phyloP scores from a whole-genome alignment of 2,329 filamentous ascomycete species.

The Aciculosporium take region DNA sequence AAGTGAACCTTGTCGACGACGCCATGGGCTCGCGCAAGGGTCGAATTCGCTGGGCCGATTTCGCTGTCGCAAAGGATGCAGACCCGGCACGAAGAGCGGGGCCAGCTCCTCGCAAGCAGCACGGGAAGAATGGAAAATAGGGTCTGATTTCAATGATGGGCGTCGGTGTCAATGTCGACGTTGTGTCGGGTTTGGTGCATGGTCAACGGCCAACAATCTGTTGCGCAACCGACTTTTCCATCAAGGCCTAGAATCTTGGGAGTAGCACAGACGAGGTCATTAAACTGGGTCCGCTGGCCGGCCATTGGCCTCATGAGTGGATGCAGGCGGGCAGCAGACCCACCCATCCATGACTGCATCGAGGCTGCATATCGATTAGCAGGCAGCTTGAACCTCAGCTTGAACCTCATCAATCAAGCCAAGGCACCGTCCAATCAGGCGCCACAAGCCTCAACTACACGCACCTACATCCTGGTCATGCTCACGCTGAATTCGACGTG shows the following conservation, averaged over 20 bases:
- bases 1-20: conserved; percentile 6
- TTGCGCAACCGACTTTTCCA: no score
- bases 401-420: no score
- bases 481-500: no score
- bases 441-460: no score
- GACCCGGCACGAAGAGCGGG: neutral
- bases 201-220: no score
- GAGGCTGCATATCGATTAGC: no score
- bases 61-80: neutral
- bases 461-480: no score
- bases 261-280: neutral
- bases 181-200: no score
- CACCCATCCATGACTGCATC: conserved; percentile 1
- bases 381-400: no score
- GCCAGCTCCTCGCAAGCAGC: conserved; percentile 4
- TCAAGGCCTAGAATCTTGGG: conserved; percentile 5
- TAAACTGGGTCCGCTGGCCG: conserved; percentile 1
- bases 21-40: conserved; percentile 1
- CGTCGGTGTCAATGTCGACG: neutral
- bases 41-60: neutral
- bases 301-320: conserved; percentile 6
- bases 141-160: neutral
- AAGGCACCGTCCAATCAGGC: no score
- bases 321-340: conserved; percentile 1
- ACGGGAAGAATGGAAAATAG: neutral